Percentiles rank a stretch among this genome's conserved stretches.
phyloP scores from a whole-genome alignment of 352 stramenopile genomes.

The Phytophthora constricta region DNA sequence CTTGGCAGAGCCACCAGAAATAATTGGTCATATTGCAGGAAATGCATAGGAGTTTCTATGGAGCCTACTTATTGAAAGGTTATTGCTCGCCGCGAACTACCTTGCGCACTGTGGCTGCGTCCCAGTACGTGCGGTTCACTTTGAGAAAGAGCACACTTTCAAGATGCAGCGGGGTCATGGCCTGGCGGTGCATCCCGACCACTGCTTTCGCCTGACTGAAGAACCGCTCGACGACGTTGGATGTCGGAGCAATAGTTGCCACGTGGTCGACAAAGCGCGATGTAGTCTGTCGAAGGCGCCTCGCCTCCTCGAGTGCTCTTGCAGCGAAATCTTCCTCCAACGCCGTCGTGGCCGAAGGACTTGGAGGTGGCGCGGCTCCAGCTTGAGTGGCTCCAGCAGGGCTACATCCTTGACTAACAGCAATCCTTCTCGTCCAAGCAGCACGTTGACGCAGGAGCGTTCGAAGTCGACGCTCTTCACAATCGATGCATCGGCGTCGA shows the following conservation, averaged over 20 bases:
- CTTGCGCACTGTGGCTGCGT: neutral
- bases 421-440: neutral
- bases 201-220: constrained; percentile 2
- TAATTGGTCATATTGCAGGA: constrained; percentile 1
- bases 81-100: constrained; percentile 1
- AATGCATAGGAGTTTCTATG: neutral
- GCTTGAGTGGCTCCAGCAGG: neutral
- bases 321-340: neutral
- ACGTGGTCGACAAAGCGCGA: neutral
- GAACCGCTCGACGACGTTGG: constrained; percentile 6
- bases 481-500: neutral
- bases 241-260: constrained; percentile 3
- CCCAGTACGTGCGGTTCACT: constrained; percentile 7
- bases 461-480: neutral
- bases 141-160: constrained; percentile 11
- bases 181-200: neutral
- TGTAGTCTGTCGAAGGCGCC: neutral
- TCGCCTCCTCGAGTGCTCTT: neutral
- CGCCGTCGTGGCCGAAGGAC: neutral
- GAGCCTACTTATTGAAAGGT: neutral
- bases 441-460: neutral
- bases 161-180: neutral
- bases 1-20: neutral
- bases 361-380: neutral
- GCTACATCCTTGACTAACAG: neutral